phyloP scores from a whole-genome alignment of 129 eudicot genomes.

The Arctium lappa region DNA sequence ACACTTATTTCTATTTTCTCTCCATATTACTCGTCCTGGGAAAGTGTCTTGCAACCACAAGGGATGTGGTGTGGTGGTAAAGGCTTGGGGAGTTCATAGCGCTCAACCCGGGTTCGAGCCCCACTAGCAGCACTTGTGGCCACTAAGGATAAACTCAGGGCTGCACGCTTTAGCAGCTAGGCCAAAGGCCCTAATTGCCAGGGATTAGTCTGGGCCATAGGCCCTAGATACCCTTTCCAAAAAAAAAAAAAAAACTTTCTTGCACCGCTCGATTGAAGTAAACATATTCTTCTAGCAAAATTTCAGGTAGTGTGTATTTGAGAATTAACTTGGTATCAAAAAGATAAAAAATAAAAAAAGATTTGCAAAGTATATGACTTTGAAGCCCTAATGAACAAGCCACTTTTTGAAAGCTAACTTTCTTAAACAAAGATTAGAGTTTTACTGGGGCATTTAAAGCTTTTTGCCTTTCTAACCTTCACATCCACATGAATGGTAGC shows the following conservation, averaged over 20 bases:
- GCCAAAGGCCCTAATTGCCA: too few species aligned
- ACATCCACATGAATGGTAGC: neutral
- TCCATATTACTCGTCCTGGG: neutral
- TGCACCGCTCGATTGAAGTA: neutral
- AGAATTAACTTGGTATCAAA: neutral
- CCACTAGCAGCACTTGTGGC: too few species aligned
- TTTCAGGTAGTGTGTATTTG: neutral
- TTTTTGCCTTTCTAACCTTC: neutral
- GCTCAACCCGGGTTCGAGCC: too few species aligned
- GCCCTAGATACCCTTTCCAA: too few species aligned
- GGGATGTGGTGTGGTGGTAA: too few species aligned
- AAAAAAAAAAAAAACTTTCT: neutral
- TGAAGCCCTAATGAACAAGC: slow-evolving; percentile 1
- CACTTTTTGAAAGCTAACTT: neutral
- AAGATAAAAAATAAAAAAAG: neutral
- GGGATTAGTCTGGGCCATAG: too few species aligned
- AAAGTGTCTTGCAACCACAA: too few species aligned
- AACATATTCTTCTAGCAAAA: neutral
- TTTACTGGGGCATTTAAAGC: neutral
- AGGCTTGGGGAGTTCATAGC: too few species aligned
- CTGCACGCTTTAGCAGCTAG: too few species aligned
- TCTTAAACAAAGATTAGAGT: neutral
- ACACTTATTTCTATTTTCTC: neutral
- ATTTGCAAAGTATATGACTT: neutral
- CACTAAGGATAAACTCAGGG: too few species aligned